phyloP scores from a whole-genome alignment of 176 grass and related monocot genomes.

The Cymbopogon citratus region DNA sequence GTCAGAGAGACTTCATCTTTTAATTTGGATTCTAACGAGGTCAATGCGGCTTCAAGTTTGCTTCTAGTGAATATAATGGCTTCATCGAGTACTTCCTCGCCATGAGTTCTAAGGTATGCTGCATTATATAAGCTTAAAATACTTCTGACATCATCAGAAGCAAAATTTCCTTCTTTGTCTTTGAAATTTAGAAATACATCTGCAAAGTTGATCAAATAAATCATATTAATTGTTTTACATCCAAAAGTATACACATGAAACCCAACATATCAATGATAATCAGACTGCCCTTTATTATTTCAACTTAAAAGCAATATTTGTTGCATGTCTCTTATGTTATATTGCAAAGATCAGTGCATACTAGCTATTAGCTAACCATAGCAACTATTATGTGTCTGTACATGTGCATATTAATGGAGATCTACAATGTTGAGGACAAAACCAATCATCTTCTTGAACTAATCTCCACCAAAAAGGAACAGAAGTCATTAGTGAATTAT shows the following conservation, averaged over 20 bases:
- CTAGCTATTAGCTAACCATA: background rate
- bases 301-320: background rate
- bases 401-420: background rate
- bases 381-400: background rate
- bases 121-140: slow-evolving; percentile 38
- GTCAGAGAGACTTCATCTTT: background rate
- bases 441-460: background rate
- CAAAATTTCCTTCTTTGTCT: slow-evolving; percentile 13
- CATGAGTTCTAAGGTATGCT: slow-evolving; percentile 28
- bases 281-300: background rate
- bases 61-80: slow-evolving; percentile 27
- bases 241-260: background rate
- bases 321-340: background rate
- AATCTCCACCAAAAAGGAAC: background rate
- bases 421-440: background rate
- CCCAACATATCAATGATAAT: background rate
- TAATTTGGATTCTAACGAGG: background rate
- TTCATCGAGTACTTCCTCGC: slow-evolving; percentile 31
- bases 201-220: background rate
- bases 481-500: no score
- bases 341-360: background rate
- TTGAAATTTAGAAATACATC: slow-evolving; percentile 29
- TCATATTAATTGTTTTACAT: background rate
- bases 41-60: background rate
- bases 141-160: background rate